Percentiles rank a stretch among this genome's conserved stretches.
Evolutionary conservation across 441 rosid species (phyloP).

Genomic region (Dalechampia spathulata): DNA sequence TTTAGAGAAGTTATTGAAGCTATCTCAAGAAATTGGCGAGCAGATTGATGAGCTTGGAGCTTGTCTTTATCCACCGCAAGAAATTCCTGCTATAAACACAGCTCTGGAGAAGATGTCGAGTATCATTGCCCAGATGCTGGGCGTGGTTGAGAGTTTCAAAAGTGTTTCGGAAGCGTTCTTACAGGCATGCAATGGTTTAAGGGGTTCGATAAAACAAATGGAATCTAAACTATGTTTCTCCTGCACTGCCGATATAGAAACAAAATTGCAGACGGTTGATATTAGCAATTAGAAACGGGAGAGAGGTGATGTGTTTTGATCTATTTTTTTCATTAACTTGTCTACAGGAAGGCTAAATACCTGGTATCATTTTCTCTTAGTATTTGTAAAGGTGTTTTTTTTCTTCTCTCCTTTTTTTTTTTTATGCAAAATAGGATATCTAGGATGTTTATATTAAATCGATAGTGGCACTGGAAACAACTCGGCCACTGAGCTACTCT

Average conservation of each 20-base stretch:
- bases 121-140: constrained; percentile 27
- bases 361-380: no score
- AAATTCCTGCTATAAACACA: constrained; percentile 37
- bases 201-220: constrained; percentile 36
- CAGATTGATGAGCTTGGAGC: constrained; percentile 87
- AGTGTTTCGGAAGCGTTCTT: constrained; percentile 39
- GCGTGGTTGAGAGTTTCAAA: constrained; percentile 36
- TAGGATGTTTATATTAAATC: no score
- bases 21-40: constrained; percentile 51
- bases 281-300: constrained; percentile 29
- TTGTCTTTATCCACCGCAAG: constrained; percentile 87
- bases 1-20: constrained; percentile 64
- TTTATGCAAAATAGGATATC: no score
- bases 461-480: no score
- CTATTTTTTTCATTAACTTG: background rate
- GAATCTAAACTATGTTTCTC: constrained; percentile 33
- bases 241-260: constrained; percentile 29
- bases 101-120: constrained; percentile 34
- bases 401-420: no score
- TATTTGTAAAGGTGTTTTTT: no score
- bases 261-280: constrained; percentile 41
- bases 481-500: no score
- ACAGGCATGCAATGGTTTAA: constrained; percentile 42
- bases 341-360: no score
- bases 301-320: background rate